phyloP scores from a whole-genome alignment of 2,329 filamentous ascomycete genomes.

The Microdochium bolleyi region DNA sequence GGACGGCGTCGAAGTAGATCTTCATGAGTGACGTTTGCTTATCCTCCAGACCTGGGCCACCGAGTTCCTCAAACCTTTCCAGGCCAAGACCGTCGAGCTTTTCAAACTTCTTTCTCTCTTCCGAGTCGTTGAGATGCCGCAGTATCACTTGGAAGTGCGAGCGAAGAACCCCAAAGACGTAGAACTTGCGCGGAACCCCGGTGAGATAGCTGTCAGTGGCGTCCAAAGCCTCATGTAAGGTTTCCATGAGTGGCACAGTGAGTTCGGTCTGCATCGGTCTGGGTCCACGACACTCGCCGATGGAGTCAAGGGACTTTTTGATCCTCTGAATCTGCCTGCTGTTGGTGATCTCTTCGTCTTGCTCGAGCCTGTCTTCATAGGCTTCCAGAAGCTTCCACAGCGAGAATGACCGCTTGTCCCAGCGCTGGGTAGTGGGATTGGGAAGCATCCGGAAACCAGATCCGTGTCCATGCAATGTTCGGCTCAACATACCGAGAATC shows the following conservation, averaged over 20 bases:
- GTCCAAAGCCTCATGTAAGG: conserved; percentile 30
- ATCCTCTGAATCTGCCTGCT: conserved; percentile 7
- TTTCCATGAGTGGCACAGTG: conserved; percentile 25
- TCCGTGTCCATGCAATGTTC: conserved; percentile 38
- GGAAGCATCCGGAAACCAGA: conserved; percentile 46
- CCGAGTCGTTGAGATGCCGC: conserved; percentile 32
- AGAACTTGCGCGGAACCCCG: conserved; percentile 11
- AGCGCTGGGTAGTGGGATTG: conserved; percentile 47
- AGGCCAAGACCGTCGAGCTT: conserved; percentile 20
- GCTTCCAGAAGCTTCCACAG: conserved; percentile 31
- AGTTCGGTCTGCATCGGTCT: conserved; percentile 11
- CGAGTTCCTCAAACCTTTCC: conserved; percentile 7
- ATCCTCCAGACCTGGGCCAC: conserved; percentile 31
- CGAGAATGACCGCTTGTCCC: conserved; percentile 41
- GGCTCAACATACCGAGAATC: conserved; percentile 48
- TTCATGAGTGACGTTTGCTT: conserved; percentile 42
- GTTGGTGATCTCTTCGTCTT: conserved; percentile 6
- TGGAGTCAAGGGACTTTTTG: not conserved
- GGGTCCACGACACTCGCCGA: conserved; percentile 7
- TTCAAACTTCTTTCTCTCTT: conserved; percentile 9
- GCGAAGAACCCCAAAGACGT: conserved; percentile 37
- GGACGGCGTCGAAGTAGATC: conserved; percentile 41
- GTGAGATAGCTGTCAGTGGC: conserved; percentile 34
- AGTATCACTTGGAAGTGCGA: conserved; percentile 42
- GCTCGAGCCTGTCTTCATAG: conserved; percentile 22